Evolutionary conservation across 2,329 filamentous ascomycete genomes (phyloP).

Genomic region (Neonectria hederae): DNA sequence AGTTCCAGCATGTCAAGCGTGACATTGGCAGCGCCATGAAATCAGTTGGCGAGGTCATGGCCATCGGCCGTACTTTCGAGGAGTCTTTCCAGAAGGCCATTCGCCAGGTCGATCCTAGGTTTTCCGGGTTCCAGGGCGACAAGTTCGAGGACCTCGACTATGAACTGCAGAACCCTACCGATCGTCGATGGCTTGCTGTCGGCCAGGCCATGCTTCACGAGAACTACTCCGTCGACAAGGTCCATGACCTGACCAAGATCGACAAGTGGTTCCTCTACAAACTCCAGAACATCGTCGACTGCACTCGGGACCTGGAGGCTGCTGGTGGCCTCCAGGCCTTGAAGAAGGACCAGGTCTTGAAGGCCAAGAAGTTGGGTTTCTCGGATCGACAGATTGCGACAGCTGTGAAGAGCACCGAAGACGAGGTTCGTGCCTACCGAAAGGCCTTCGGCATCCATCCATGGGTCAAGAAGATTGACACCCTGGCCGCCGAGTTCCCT

Average conservation of each 20-base stretch:
- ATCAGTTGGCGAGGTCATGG: constrained; percentile 99
- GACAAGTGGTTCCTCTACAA: constrained; percentile 99
- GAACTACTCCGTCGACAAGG: constrained; percentile 89
- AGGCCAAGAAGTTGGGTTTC: constrained; percentile 98
- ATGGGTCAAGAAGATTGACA: constrained; percentile 99
- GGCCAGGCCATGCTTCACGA: constrained; percentile 98
- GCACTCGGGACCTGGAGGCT: constrained; percentile 84
- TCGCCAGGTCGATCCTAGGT: constrained; percentile 92
- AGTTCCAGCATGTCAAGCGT: constrained; percentile 98
- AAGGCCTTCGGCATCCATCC: constrained; percentile 89
- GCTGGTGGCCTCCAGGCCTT: constrained; percentile 84
- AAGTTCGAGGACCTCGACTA: constrained; percentile 93
- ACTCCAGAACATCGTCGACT: constrained; percentile 95
- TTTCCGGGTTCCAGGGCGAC: constrained; percentile 92
- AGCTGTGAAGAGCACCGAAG: constrained; percentile 86
- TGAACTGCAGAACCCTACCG: constrained; percentile 89
- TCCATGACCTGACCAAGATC: constrained; percentile 96
- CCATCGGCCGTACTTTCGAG: constrained; percentile 97
- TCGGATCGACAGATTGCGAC: constrained; percentile 94
- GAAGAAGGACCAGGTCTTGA: constrained; percentile 87
- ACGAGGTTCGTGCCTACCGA: constrained; percentile 86
- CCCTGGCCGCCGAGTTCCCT: constrained; percentile 94
- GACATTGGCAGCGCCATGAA: constrained; percentile 99
- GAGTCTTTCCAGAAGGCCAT: constrained; percentile 99
- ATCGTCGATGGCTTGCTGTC: constrained; percentile 96